Base-by-base conservation (phyloP, 768 basidiomycete genomes). In the Suillus bovinus region DNA sequence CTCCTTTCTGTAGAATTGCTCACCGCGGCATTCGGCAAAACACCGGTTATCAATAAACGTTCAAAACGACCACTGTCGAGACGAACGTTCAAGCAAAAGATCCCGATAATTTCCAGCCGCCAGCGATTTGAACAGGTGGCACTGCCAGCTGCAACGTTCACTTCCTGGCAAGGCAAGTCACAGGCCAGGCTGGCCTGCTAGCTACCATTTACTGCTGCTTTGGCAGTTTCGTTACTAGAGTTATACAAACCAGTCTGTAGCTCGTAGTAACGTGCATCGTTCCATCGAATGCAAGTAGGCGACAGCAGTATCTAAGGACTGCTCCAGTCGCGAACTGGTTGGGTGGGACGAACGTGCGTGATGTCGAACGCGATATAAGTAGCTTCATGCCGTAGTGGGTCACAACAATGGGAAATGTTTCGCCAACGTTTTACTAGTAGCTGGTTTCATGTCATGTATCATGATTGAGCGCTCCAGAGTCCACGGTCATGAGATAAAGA, bases 81-180 rank as follows among this genome's bases (percentile, higher is more conserved):
- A 71, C 74, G 72, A 74, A 74, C 74, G 73, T 74, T 74, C 24
- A 56, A 56, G 54, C 16, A 38, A 55, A 55, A 50, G 8, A 38
- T 27, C 24, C 36, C 36, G 54, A 38, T 6, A 27, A 3, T 38
- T 27, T 55, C 36, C 9, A 9, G 53, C 14, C 22, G 34, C 47
- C 24, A 29, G 29, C 17, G 17, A 50, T 50, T 50, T 20, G 29
- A 31, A 20, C 49, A 50, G 29, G 50, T 52, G 50, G 31, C 38
- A 39, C 33, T 29, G 55, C 24, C 55, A 27, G 55, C n/a, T 16
- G 22, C 16, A 56, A 41, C 55, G 24, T 39, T 39, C 38, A 29
- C 11, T 39, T 33, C 16, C 8, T 49, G 33, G 29, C 31, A 52
- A n/a, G 29, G 29, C 31, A 52, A n/a, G 20, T 33, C 27, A 50